Evolutionary conservation across 441 rosid genomes (phyloP).

Genomic region (Jatropha podagrica): DNA sequence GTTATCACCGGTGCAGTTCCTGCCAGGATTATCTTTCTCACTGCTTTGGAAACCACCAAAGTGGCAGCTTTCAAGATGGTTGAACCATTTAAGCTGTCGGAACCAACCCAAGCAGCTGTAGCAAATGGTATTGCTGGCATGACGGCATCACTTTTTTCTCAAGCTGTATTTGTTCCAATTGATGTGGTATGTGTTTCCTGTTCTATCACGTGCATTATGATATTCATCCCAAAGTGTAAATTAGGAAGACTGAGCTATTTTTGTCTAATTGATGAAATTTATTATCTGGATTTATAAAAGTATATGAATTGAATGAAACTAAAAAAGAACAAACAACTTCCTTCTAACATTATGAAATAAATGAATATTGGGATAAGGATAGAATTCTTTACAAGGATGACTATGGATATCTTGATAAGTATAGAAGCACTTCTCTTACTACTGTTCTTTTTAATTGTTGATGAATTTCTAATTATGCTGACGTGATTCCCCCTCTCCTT

Average conservation of each 20-base stretch:
- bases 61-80: conserved; percentile 69
- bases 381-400: too few relatives aligned
- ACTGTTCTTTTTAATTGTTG: not conserved
- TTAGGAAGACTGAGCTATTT: not conserved
- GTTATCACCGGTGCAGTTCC: conserved; percentile 94
- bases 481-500: not conserved
- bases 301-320: too few relatives aligned
- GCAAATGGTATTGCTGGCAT: conserved; percentile 96
- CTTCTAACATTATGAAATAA: too few relatives aligned
- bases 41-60: conserved; percentile 90
- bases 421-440: too few relatives aligned
- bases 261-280: not conserved
- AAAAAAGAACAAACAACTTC: too few relatives aligned
- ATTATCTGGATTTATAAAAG: too few relatives aligned
- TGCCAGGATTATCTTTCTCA: conserved; percentile 79
- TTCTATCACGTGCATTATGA: not conserved
- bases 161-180: conserved; percentile 88
- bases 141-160: conserved; percentile 80
- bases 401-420: too few relatives aligned
- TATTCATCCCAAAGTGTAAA: not conserved
- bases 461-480: not conserved
- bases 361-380: too few relatives aligned
- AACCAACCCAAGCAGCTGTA: conserved; percentile 82
- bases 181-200: conserved; percentile 68
- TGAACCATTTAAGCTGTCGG: conserved; percentile 68